Evolutionary conservation across 2,329 filamentous ascomycete genomes (phyloP).

Genomic region (Aspergillus terreus): DNA sequence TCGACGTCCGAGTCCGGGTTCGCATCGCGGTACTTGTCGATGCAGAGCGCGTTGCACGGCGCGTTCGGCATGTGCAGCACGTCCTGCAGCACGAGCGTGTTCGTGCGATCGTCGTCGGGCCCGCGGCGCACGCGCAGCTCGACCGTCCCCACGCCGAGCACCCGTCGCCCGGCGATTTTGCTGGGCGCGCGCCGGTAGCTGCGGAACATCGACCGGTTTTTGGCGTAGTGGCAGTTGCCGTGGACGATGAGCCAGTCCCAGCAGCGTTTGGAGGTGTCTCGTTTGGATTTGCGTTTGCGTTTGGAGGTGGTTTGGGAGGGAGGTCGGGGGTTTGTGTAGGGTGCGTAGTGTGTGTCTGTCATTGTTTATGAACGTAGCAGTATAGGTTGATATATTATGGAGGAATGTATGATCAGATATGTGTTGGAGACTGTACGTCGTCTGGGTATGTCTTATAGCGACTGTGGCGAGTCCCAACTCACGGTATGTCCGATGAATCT

Average conservation of each 20-base stretch:
- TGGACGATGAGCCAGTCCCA: slow-evolving; percentile 18
- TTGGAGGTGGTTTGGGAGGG: neutral
- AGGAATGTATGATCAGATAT: too few species aligned
- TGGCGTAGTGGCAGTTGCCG: slow-evolving; percentile 19
- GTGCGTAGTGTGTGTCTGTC: neutral
- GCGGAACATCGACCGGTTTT: slow-evolving; percentile 18
- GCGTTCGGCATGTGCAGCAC: slow-evolving; percentile 19
- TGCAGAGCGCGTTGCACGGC: slow-evolving; percentile 17
- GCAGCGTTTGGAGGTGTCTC: slow-evolving; percentile 10
- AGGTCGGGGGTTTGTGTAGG: neutral
- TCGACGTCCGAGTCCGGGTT: slow-evolving; percentile 6
- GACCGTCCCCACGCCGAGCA: slow-evolving; percentile 17
- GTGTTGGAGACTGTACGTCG: too few species aligned
- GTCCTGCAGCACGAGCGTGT: slow-evolving; percentile 13
- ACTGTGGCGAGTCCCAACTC: too few species aligned
- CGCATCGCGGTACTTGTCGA: slow-evolving; percentile 8
- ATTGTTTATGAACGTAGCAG: neutral
- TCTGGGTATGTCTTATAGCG: too few species aligned
- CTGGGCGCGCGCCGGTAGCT: slow-evolving; percentile 18
- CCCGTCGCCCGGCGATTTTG: slow-evolving; percentile 12
- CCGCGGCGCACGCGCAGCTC: slow-evolving; percentile 13
- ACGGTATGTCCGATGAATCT: too few species aligned
- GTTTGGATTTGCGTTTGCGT: neutral
- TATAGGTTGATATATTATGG: too few species aligned
- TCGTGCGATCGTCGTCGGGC: slow-evolving; percentile 8